Conservation (phyloP, 345 rosid species). For the Eucalyptus pauciflora region DNA sequence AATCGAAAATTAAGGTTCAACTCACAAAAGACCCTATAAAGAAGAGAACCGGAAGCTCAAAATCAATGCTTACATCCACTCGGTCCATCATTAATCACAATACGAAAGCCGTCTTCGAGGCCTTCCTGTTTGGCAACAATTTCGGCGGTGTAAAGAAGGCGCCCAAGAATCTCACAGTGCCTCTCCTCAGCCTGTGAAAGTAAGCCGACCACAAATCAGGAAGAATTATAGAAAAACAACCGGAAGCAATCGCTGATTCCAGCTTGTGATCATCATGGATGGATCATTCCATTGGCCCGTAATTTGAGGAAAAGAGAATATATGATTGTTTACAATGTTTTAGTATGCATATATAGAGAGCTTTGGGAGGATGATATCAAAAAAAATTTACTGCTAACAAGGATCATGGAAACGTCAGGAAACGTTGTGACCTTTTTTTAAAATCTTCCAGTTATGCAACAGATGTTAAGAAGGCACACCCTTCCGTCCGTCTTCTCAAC, state of each 20-base stretch:
- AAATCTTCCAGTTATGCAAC: not conserved
- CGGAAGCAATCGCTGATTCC: not conserved
- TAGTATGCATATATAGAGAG: not conserved
- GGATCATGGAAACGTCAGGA: not conserved
- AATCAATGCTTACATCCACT: slow-evolving; percentile 36
- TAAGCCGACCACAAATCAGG: not conserved
- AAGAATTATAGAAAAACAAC: not conserved
- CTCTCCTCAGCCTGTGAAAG: slow-evolving; percentile 83
- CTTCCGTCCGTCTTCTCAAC: not conserved
- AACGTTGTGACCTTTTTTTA: not conserved
- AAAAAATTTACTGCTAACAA: not conserved
- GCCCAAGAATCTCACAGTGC: slow-evolving; percentile 83
- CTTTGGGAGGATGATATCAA: not conserved
- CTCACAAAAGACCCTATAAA: not conserved
- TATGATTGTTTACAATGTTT: not conserved
- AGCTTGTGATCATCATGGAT: not conserved
- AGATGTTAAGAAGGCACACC: not conserved
- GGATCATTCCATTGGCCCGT: not conserved
- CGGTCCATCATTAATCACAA: slow-evolving; percentile 94
- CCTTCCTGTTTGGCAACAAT: slow-evolving; percentile 90
- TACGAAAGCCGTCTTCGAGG: slow-evolving; percentile 72
- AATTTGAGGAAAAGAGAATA: not conserved
- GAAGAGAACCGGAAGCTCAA: not conserved
- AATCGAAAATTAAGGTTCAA: not conserved
- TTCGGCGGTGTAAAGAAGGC: slow-evolving; percentile 80